Conservation (phyloP, 345 rosid genomes). For the Draba incana region DNA sequence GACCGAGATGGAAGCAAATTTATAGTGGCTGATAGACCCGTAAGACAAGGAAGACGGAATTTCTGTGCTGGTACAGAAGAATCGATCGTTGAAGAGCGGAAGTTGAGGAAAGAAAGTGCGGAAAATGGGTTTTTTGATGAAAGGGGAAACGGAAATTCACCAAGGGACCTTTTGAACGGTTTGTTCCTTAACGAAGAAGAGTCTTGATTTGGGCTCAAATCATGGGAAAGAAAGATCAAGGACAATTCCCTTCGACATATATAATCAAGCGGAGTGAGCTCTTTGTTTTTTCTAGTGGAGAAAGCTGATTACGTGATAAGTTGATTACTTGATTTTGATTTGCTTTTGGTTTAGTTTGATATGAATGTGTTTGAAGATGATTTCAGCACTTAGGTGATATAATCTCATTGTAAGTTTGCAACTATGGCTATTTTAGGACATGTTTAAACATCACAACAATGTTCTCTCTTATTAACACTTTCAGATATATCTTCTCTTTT, state of each 20-base stretch:
- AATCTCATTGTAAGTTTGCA: not conserved
- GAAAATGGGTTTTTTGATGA: not conserved
- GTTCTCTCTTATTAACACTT: slow-evolving; percentile 10
- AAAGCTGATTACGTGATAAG: not conserved
- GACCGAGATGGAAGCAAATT: slow-evolving; percentile 81
- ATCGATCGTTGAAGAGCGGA: slow-evolving; percentile 65
- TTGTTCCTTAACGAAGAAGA: slow-evolving; percentile 53
- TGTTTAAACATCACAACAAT: slow-evolving; percentile 22
- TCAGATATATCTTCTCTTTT: not conserved
- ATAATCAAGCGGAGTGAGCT: not conserved
- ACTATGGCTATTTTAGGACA: not conserved
- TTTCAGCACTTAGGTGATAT: slow-evolving; percentile 1
- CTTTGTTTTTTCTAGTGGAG: slow-evolving; percentile 10
- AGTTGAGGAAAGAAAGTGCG: slow-evolving; percentile 60
- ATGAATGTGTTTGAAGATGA: slow-evolving; percentile 11
- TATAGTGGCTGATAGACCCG: slow-evolving; percentile 74
- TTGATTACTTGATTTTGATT: slow-evolving; percentile 4
- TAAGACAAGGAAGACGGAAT: slow-evolving; percentile 57
- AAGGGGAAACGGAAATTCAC: slow-evolving; percentile 45
- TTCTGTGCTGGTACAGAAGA: slow-evolving; percentile 70
- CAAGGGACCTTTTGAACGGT: slow-evolving; percentile 59
- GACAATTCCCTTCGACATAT: not conserved
- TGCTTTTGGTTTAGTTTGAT: not conserved
- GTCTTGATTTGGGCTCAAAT: not conserved
- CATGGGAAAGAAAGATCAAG: slow-evolving; percentile 8